These are phyloP conservation scores for Coelastrella sp. DNA, from an alignment of 139 green algal genomes.

Conservation along the genomic window DNA sequence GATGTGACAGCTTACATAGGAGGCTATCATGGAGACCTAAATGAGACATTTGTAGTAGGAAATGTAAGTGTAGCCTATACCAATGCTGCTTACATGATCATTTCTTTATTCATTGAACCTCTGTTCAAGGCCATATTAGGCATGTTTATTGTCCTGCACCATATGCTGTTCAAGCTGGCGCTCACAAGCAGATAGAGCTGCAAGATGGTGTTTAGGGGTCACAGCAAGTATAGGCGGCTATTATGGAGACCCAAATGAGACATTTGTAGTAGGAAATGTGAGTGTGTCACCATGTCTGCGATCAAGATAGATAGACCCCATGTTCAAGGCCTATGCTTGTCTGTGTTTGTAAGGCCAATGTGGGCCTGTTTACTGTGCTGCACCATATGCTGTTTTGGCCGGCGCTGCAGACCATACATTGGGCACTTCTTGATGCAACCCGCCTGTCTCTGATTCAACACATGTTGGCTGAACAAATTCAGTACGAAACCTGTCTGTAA, in stretches of 20 bases:
- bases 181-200: not conserved
- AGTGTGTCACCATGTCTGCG: not conserved
- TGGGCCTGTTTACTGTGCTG: not conserved
- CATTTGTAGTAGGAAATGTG: constrained; percentile 82
- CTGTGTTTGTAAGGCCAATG: too few species aligned
- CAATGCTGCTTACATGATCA: not conserved
- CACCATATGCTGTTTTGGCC: not conserved
- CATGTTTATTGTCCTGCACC: not conserved
- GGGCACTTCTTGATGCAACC: too few species aligned
- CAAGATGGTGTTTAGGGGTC: constrained; percentile 95
- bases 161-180: not conserved
- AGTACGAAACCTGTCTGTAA: too few species aligned
- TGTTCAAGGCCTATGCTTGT: too few species aligned
- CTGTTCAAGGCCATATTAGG: too few species aligned
- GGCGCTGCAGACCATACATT: not conserved
- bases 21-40: constrained; percentile 97
- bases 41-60: constrained; percentile 95
- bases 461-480: too few species aligned
- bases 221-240: constrained; percentile 88
- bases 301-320: not conserved
- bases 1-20: constrained; percentile 92
- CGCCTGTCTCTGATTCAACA: too few species aligned
- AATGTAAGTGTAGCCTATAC: constrained; percentile 26
- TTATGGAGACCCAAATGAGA: constrained; percentile 99
- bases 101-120: not conserved